Base-by-base conservation (phyloP, 2,329 filamentous ascomycete genomes). In the Davidsoniella eucalypti region DNA sequence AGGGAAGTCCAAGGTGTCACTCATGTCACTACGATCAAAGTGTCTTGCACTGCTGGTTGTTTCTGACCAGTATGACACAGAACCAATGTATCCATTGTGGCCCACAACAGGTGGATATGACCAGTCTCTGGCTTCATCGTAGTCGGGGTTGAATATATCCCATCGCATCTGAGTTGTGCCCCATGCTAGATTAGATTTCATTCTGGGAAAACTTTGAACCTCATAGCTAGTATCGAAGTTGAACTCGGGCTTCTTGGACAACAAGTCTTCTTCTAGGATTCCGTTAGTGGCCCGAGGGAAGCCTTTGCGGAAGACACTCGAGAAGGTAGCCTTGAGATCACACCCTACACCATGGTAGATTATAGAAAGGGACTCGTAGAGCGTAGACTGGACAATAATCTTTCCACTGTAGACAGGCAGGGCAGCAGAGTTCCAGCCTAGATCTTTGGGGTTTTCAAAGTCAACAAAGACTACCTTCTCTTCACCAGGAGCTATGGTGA, bases 391-490 rank as follows among this genome's bases (percentile, higher is more conserved):
- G 23, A 71, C 56, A 51, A 64, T 60, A 17, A 70, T 58, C 55
- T 69, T 70, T 17, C 68, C 69, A 48, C 2, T 62, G 51, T 71
- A 70, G 4, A 70, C 54, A 0, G 67, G 68, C 42, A 71, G 56
- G 41, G 60, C 58, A 18, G 64, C 50, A 42, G 46, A 51, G 39
- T 51, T 51, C 50, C 46, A 54, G 4, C 56, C 44, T 12, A 62
- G 54, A 4, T 57, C 52, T 23, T 57, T 54, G 4, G 63, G 63
- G 6, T 52, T 57, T 16, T 50, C 41, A 14, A 45, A 50, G 14
- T 36, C 25, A 25, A 50, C 26, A 14, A 21, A n/a, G 23, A 59
- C 60, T 7, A 46, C 56, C 10, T 43, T 56, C 5, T 55, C 56
- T 23, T 58, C 42, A 2, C 57, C 62, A 0, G 68, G 58, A 6